Base-by-base conservation (phyloP, 1,284 basidiomycete genomes). In the Schizophyllum commune region DNA sequence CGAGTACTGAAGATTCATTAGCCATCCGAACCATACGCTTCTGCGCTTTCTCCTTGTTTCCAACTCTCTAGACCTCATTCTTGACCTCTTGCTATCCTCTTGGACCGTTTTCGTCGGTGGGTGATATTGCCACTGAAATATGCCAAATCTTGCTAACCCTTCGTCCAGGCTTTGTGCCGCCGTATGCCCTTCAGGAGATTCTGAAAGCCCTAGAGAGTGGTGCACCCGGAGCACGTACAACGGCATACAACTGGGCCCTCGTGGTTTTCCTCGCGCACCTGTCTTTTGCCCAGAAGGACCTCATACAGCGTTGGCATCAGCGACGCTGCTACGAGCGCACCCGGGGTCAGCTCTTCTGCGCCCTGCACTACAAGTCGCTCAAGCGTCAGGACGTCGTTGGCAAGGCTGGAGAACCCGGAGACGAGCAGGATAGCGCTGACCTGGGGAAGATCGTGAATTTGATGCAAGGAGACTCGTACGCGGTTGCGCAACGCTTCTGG, bases 381-480 rank as follows among this genome's bases (percentile, higher is more conserved):
- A 86, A 71, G 72, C 77, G 80, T 68, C 83, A 76, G 62, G 91
- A 81, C 71, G 77, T 83, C 56, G 83, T 82, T 57, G 88, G 89
- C 1, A 81, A 79, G 58, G 69, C 74, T 13, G 70, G 72, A 34
- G 67, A 71, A n/a, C 72, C 80, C 32, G 80, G 75, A 1, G 75
- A 78, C 15, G 76, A 79, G 32, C 68, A 72, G 17, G 71, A 73
- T 27, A 79, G 75, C 62, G 85, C 86, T 3, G 84, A 88, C 63
- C 72, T 89, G n/a, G 86, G 85, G 5, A 86, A 84, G 71, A 85
- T 89, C 52, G 82, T 88, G 7, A 88, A 88, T 68, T 74, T 88
- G 52, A 88, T 88, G 85, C 85, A 86, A 85, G 85, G 86, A 21
- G 86, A 89, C 70, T 77, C 85, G 0, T 89, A 89, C 66, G 80